Percentiles rank a stretch among this genome's conserved stretches.
These are phyloP conservation scores for Chlorella sorokiniana DNA, from an alignment of 139 green algal species.

Conservation along the genomic window DNA sequence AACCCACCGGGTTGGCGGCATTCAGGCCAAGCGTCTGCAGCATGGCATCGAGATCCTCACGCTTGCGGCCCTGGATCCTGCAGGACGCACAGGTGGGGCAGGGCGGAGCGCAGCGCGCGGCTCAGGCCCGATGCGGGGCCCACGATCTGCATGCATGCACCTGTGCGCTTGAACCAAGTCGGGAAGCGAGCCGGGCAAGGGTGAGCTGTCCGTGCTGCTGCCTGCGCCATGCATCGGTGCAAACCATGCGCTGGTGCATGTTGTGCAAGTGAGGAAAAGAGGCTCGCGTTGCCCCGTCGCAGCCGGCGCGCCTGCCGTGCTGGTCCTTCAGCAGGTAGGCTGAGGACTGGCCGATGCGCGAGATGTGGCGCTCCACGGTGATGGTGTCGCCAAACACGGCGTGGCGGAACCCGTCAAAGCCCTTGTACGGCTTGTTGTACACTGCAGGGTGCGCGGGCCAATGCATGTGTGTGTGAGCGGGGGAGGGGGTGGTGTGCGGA, in stretches of 20 bases:
- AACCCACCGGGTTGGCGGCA: conserved; percentile 47
- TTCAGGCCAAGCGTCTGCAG: conserved; percentile 44
- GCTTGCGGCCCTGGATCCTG: conserved; percentile 25
- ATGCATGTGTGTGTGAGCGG: no score
- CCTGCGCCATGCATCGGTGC: no score
- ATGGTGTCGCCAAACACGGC: conserved; percentile 55
- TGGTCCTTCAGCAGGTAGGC: conserved; percentile 34
- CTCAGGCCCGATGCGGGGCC: not conserved
- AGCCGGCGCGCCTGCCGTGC: conserved; percentile 16
- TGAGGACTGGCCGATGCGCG: not conserved
- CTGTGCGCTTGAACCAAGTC: no score
- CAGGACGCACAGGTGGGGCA: not conserved
- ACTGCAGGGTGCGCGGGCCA: conserved; percentile 48
- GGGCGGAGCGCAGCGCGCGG: not conserved
- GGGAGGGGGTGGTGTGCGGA: no score
- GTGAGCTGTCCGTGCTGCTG: no score
- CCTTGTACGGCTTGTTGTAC: conserved; percentile 66
- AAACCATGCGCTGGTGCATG: no score
- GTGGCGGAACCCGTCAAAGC: conserved; percentile 64
- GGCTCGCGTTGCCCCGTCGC: no score
- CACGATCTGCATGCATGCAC: no score
- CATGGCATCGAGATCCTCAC: conserved; percentile 48
- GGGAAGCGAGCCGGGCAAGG: no score
- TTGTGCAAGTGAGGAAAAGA: no score
- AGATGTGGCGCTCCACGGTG: conserved; percentile 68